Evolutionary conservation across 2,329 filamentous ascomycete genomes (phyloP).

Genomic region (Leptodontidium sp.): DNA sequence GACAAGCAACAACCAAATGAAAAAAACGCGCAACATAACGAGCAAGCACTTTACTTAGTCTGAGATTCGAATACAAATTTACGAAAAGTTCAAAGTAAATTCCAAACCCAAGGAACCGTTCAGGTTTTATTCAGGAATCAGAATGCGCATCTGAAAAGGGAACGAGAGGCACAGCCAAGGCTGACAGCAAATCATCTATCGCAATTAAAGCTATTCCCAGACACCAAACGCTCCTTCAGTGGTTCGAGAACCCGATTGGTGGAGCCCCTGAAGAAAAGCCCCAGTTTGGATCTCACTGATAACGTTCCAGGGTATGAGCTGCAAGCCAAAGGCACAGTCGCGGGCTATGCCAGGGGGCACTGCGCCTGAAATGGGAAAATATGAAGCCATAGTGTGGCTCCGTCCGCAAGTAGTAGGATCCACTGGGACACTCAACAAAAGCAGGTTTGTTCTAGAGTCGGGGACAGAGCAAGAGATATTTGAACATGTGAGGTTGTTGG

Average conservation of each 20-base stretch:
- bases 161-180: neutral
- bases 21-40: neutral
- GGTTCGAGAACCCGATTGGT: too few species aligned
- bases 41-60: neutral
- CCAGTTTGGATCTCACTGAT: too few species aligned
- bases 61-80: neutral
- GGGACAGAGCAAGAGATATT: too few species aligned
- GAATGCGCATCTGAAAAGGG: neutral
- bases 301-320: neutral
- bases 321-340: neutral
- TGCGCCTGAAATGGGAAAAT: neutral
- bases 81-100: neutral
- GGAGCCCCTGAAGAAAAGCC: too few species aligned
- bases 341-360: neutral
- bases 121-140: neutral
- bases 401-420: neutral
- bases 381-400: neutral
- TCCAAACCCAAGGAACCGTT: neutral
- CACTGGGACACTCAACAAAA: neutral
- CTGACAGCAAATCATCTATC: neutral
- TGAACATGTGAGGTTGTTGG: too few species aligned
- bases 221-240: too few species aligned
- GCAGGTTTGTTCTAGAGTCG: too few species aligned
- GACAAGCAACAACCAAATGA: conserved; percentile 16
- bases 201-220: neutral